Conservation (phyloP, 257 asterid species). For the Leonotis leonurus region DNA sequence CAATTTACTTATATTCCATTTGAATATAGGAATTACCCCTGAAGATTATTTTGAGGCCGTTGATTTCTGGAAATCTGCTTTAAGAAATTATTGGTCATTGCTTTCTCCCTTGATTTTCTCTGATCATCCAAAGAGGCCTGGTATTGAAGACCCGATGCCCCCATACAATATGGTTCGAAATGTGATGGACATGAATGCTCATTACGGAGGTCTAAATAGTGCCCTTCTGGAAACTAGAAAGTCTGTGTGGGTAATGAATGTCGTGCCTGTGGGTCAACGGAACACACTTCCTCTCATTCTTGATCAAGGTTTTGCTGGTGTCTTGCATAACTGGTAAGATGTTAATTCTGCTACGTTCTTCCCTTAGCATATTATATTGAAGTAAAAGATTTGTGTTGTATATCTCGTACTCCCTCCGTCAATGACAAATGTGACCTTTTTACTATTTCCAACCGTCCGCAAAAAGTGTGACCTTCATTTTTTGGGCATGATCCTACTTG, state of each 20-base stretch:
- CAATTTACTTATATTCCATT: slow-evolving; percentile 4
- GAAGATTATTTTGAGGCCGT: slow-evolving; percentile 70
- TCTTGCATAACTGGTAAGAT: slow-evolving; percentile 79
- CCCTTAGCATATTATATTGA: neutral
- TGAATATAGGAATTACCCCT: slow-evolving; percentile 53
- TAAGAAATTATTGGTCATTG: slow-evolving; percentile 86
- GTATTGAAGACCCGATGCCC: slow-evolving; percentile 89
- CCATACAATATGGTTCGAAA: slow-evolving; percentile 92
- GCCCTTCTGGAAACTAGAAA: slow-evolving; percentile 67
- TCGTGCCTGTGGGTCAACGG: slow-evolving; percentile 61
- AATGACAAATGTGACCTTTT: too few relatives aligned
- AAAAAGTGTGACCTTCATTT: too few relatives aligned
- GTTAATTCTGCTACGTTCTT: slow-evolving; percentile 1
- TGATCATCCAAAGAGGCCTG: slow-evolving; percentile 98
- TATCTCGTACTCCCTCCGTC: too few relatives aligned
- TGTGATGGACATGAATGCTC: slow-evolving; percentile 94
- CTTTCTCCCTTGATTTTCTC: slow-evolving; percentile 94
- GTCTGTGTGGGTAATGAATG: slow-evolving; percentile 94
- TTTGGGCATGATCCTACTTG: too few relatives aligned
- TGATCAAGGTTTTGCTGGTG: slow-evolving; percentile 72
- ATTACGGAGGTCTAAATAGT: slow-evolving; percentile 73
- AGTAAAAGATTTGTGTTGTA: neutral
- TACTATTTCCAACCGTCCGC: too few relatives aligned
- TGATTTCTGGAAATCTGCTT: slow-evolving; percentile 68
- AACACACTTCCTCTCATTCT: slow-evolving; percentile 73